Evolutionary conservation across 129 eudicot species (phyloP), one percentile per base, ranked within the genome.

Genomic region (Glebionis coronaria): DNA sequence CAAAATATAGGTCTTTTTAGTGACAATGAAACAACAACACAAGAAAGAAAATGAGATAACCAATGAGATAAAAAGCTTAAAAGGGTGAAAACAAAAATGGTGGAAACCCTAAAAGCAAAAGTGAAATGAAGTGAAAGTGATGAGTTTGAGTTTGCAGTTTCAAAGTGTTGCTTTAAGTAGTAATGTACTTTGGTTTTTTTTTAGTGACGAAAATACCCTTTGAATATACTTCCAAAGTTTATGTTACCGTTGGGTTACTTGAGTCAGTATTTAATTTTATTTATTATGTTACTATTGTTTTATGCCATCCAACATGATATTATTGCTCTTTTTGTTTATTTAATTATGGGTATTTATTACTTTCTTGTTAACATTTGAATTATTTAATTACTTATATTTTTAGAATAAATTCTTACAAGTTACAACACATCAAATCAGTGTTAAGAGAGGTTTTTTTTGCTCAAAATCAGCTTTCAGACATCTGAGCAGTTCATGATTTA

Each of bases 241-340:
- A 80, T 85, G 95, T 92, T 85, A 92, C 98, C 91, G 96, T 89
- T 89, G 63, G 63, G 79, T 65, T 61, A 80, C 81, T 61, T 63
- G 73, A 23, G 64, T 64, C 45, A 68, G 23, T 68, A 68, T 61
- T 75, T 68, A 74, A 74, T 74, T 57, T 3, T 23, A 28, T 29
- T 19, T 35, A 35, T 6, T 35, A 35, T 35, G 1, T 7, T n/a
- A n/a, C n/a, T 35, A 35, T 27, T 53, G 62, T 52, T 73, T 44
- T 15, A 2, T 18, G 62, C 69, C 79, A 59, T 47, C 63, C 63
- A 44, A 38, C 56, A 47, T 5, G 35, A 21, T 49, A 67, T 67
- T 49, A 67, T 67, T 31, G 42, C 20, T n/a, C 53, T 12, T 35
- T n/a, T 72, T 54, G 59, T 40, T 71, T 31, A 61, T 12, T 28